A percentile compares a stretch with the other conserved stretches of the same genome.
phyloP scores from a whole-genome alignment of 805 yeast genomes.

The Torulaspora microellipsoides region DNA sequence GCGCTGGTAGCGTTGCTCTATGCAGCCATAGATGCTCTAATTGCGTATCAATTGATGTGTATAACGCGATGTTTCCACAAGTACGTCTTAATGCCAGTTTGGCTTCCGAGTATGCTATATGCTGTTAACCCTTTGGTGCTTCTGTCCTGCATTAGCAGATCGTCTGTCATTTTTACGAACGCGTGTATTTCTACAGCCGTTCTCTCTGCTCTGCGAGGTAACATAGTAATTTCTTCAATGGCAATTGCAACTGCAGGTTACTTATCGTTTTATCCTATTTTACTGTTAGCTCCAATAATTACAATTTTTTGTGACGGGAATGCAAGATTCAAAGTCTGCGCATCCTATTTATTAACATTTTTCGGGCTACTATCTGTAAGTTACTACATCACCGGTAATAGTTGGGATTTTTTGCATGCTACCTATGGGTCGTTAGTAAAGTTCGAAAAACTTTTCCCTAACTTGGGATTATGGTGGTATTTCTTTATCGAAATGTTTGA shows the following conservation, averaged over 20 bases:
- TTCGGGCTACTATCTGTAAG: conserved; percentile 36
- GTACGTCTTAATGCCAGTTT: conserved; percentile 19
- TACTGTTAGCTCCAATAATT: conserved; percentile 55
- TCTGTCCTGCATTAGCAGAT: conserved; percentile 61
- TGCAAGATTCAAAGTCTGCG: conserved; percentile 1
- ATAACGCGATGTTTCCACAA: conserved; percentile 37
- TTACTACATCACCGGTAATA: conserved; percentile 37
- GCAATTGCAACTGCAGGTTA: conserved; percentile 60
- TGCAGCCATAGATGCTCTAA: conserved; percentile 54
- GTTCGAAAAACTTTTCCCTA: conserved; percentile 75
- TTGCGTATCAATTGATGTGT: conserved; percentile 49
- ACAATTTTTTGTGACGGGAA: conserved; percentile 19
- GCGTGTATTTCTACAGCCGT: conserved; percentile 48
- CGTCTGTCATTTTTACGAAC: conserved; percentile 60
- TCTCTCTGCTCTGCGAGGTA: conserved; percentile 41
- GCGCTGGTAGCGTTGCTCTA: conserved; percentile 39
- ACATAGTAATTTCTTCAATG: conserved; percentile 43
- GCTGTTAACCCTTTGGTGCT: conserved; percentile 78
- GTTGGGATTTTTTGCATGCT: conserved; percentile 44
- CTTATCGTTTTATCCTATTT: conserved; percentile 58
- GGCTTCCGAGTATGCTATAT: conserved; percentile 57
- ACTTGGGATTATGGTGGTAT: conserved; percentile 98
- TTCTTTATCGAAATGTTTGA: conserved; percentile 93
- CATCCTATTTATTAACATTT: conserved; percentile 4
- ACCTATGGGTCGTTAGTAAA: conserved; percentile 55